A percentile compares a stretch with the other conserved stretches of the same genome.
phyloP scores from a whole-genome alignment of 2,329 filamentous ascomycete genomes.

The Aspergillus pseudoterreus region DNA sequence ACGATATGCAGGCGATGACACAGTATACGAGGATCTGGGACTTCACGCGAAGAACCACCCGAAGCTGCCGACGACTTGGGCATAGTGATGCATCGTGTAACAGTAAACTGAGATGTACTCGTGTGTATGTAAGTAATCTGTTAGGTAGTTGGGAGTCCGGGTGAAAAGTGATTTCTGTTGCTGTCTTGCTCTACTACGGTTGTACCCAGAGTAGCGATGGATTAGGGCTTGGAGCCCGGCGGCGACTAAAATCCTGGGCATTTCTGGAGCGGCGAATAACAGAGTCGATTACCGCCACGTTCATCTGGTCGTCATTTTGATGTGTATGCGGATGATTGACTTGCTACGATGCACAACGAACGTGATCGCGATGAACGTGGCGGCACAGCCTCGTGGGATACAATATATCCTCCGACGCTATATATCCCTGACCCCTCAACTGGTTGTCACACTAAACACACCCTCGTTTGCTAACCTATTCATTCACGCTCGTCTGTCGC shows the following conservation, averaged over 20 bases:
- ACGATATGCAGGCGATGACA: constrained; percentile 50
- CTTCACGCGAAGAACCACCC: constrained; percentile 63
- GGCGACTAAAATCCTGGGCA: neutral
- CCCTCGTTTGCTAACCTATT: neutral
- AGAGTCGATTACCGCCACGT: neutral
- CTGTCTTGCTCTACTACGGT: neutral
- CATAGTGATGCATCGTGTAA: neutral
- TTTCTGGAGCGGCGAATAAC: neutral
- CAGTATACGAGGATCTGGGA: constrained; percentile 57
- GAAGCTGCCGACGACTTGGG: constrained; percentile 61
- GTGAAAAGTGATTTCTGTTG: neutral
- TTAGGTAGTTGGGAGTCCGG: neutral
- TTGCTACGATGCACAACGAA: too few species aligned
- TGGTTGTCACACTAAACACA: too few species aligned
- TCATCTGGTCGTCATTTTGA: neutral
- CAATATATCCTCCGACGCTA: too few species aligned
- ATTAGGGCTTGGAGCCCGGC: neutral
- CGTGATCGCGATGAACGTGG: too few species aligned
- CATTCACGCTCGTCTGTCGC: neutral
- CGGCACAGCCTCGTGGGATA: too few species aligned
- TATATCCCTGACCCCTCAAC: too few species aligned
- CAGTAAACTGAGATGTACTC: too few species aligned
- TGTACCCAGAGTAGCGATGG: neutral
- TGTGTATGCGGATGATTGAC: too few species aligned
- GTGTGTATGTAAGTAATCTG: too few species aligned